Percentiles rank a stretch among this genome's conserved stretches.
phyloP scores from a whole-genome alignment of 345 rosid genomes.

The Aquilaria yunnanensis region DNA sequence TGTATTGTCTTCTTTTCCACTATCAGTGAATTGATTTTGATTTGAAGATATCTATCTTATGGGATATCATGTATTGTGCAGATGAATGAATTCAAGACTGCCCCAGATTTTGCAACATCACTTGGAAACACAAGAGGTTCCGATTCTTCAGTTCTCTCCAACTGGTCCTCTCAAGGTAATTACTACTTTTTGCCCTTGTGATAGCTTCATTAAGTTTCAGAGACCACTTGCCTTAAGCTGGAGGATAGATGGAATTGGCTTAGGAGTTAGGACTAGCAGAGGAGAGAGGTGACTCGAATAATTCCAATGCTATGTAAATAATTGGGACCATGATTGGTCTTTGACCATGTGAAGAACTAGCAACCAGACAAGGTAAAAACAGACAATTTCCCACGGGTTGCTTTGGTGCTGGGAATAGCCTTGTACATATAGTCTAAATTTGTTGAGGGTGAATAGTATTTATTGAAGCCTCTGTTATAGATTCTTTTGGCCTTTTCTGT shows the following conservation, averaged over 20 bases:
- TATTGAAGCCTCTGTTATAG: neutral
- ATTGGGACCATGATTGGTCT: too few relatives aligned
- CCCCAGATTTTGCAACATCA: slow-evolving; percentile 62
- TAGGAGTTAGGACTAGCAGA: too few relatives aligned
- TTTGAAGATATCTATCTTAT: neutral
- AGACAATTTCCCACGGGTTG: slow-evolving; percentile 24
- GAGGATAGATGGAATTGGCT: too few relatives aligned
- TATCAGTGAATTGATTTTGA: neutral
- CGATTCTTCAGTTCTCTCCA: slow-evolving; percentile 38
- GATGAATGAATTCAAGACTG: slow-evolving; percentile 78
- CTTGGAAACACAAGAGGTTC: slow-evolving; percentile 49
- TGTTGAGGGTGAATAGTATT: slow-evolving; percentile 13
- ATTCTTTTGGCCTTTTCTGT: slow-evolving; percentile 52
- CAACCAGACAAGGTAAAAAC: slow-evolving; percentile 25
- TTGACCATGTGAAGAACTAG: slow-evolving; percentile 18
- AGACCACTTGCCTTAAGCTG: too few relatives aligned
- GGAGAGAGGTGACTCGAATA: too few relatives aligned
- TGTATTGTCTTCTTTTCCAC: slow-evolving; percentile 2
- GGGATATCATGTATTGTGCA: slow-evolving; percentile 18
- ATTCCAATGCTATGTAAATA: too few relatives aligned
- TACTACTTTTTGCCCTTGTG: neutral
- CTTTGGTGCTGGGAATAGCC: neutral
- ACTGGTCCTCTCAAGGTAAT: slow-evolving; percentile 75
- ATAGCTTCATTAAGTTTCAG: too few relatives aligned
- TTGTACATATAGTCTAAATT: neutral